These are phyloP conservation scores for Geotrichum restrictum DNA, from an alignment of 1,139 yeast species.

Conservation along the genomic window DNA sequence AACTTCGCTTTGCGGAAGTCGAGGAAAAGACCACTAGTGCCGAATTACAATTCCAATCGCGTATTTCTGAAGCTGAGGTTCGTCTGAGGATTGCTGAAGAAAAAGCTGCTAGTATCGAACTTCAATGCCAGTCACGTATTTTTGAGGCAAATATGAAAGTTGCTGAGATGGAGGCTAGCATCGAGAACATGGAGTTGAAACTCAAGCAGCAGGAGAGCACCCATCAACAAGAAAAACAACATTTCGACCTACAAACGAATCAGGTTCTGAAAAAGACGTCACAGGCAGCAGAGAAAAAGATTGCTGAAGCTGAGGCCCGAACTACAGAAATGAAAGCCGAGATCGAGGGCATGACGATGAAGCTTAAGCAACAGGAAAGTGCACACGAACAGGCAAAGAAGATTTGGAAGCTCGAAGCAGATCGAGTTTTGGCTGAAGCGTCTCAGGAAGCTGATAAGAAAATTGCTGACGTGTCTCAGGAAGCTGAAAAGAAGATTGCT, in stretches of 20 bases:
- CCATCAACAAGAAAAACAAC: not conserved
- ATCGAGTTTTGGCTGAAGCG: not conserved
- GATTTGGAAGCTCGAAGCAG: constrained; percentile 3
- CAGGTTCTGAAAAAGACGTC: not conserved
- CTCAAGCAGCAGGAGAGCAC: not conserved
- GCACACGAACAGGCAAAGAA: constrained; percentile 7
- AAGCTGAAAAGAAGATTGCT: constrained; percentile 12
- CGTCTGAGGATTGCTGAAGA: not conserved
- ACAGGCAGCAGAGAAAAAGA: not conserved
- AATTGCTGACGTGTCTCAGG: constrained; percentile 14
- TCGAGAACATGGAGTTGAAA: not conserved
- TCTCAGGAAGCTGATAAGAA: constrained; percentile 1
- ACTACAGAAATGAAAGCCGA: constrained; percentile 10
- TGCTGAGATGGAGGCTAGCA: constrained; percentile 3
- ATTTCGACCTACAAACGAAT: not conserved
- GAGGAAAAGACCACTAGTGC: not conserved
- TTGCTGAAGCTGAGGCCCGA: not conserved
- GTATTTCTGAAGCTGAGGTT: not conserved
- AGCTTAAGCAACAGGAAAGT: constrained; percentile 7
- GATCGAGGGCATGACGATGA: not conserved
- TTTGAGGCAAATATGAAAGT: not conserved
- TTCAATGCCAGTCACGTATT: not conserved
- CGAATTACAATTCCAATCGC: not conserved
- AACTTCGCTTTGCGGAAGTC: not conserved
- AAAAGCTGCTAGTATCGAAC: not conserved